Percentiles rank a stretch among this genome's conserved stretches.
Evolutionary conservation across 129 eudicot genomes (phyloP).

Genomic region (Smallanthus sonchifolius): DNA sequence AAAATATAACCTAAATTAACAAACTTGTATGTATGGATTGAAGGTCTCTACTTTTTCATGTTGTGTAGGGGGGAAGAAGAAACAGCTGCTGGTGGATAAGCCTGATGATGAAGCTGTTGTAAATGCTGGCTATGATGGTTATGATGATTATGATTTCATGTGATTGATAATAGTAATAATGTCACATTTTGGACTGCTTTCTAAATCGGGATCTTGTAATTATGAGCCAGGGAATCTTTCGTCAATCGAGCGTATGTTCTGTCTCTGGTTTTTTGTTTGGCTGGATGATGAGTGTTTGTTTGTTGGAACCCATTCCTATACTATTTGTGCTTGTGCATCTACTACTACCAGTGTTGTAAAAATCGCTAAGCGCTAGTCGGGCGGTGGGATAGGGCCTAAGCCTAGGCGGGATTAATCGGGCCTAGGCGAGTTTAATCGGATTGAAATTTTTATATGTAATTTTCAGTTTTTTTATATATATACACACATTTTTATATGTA

Average conservation of each 20-base stretch:
- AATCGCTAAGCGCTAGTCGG: too few relatives aligned
- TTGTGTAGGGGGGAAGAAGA: slow-evolving; percentile 70
- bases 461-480: too few relatives aligned
- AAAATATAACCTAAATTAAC: too few relatives aligned
- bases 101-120: slow-evolving; percentile 70
- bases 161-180: slow-evolving; percentile 25
- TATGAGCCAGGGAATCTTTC: slow-evolving; percentile 22
- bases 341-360: too few relatives aligned
- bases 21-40: too few relatives aligned
- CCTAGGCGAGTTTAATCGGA: too few relatives aligned
- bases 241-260: not conserved
- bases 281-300: slow-evolving; percentile 17
- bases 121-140: slow-evolving; percentile 46
- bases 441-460: too few relatives aligned
- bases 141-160: slow-evolving; percentile 85
- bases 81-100: slow-evolving; percentile 68
- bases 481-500: too few relatives aligned
- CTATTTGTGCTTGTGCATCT: not conserved
- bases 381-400: too few relatives aligned
- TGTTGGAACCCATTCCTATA: not conserved
- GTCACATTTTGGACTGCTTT: slow-evolving; percentile 11
- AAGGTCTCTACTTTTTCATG: not conserved
- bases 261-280: slow-evolving; percentile 28
- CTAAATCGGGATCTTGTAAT: slow-evolving; percentile 33
- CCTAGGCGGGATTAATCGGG: too few relatives aligned